These are phyloP conservation scores for Phytophthora citrophthora DNA, from an alignment of 352 stramenopile species.

Conservation along the genomic window DNA sequence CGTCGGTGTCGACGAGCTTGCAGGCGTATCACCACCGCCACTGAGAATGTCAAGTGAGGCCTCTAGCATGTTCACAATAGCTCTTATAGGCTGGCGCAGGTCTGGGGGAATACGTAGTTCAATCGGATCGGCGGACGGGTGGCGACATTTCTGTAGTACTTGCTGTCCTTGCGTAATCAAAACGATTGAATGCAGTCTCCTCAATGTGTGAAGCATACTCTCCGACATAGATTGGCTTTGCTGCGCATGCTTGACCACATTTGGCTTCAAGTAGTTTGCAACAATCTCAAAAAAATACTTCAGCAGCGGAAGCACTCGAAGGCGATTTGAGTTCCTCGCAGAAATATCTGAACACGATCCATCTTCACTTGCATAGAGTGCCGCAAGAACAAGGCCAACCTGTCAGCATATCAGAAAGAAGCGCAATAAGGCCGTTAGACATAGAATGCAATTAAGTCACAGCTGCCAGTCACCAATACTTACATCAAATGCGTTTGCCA, in stretches of 20 bases:
- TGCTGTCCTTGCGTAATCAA: constrained; percentile 64
- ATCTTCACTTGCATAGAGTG: constrained; percentile 44
- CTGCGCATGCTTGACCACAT: constrained; percentile 45
- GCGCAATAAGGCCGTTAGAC: constrained; percentile 19
- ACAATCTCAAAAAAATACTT: constrained; percentile 59
- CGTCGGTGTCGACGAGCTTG: constrained; percentile 1
- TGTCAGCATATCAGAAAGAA: constrained; percentile 18
- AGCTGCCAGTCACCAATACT: constrained; percentile 9
- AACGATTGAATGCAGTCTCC: constrained; percentile 66
- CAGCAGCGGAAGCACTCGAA: constrained; percentile 39
- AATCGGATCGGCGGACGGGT: constrained; percentile 67
- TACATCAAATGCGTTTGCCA: constrained; percentile 53
- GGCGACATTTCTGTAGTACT: constrained; percentile 40
- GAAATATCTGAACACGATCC: constrained; percentile 7
- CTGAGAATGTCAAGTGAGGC: constrained; percentile 32
- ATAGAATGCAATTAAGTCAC: not conserved
- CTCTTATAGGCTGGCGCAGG: constrained; percentile 58
- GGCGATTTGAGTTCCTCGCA: constrained; percentile 1
- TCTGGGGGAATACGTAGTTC: constrained; percentile 64
- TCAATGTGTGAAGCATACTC: constrained; percentile 44
- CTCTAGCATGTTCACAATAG: constrained; percentile 55
- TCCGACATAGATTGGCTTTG: constrained; percentile 43
- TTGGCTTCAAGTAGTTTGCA: constrained; percentile 53
- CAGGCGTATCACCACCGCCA: constrained; percentile 9
- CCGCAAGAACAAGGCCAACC: constrained; percentile 47